Evolutionary conservation across 2,329 filamentous ascomycete species (phyloP).

Genomic region (Xylaria multiplex): DNA sequence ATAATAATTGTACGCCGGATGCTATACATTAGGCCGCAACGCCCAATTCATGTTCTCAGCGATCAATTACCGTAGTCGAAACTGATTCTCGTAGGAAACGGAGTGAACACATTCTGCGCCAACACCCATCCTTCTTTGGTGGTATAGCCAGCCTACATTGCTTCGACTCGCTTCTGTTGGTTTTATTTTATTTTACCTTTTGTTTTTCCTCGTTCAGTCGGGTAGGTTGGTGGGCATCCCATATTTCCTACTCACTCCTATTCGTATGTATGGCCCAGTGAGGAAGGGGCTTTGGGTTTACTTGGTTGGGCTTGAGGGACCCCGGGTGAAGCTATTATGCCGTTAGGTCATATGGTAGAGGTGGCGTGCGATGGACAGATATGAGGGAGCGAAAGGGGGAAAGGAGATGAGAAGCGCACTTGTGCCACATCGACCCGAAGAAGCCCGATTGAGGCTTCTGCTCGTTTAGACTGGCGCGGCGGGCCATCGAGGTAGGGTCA

Average conservation of each 20-base stretch:
- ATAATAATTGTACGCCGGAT: constrained; percentile 29
- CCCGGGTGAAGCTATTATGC: constrained; percentile 45
- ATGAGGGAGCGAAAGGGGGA: background rate
- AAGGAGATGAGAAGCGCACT: constrained; percentile 53
- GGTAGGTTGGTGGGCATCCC: background rate
- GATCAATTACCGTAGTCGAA: background rate
- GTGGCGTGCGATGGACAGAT: background rate
- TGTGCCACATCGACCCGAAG: constrained; percentile 66
- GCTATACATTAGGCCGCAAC: constrained; percentile 29
- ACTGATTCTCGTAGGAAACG: background rate
- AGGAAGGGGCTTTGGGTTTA: constrained; percentile 22
- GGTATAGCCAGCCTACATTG: background rate
- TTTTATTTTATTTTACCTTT: background rate
- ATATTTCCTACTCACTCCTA: background rate
- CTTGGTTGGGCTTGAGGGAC: constrained; percentile 43
- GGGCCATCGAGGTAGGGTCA: constrained; percentile 55
- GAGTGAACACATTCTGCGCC: constrained; percentile 3
- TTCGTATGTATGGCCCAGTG: background rate
- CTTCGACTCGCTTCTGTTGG: background rate
- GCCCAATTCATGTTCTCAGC: constrained; percentile 1
- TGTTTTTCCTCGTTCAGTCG: too few relatives aligned
- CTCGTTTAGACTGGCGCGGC: constrained; percentile 65
- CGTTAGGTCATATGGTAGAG: too few relatives aligned
- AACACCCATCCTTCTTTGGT: background rate
- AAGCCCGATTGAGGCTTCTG: constrained; percentile 61